Evolutionary conservation across 331 rosid genomes (phyloP), one percentile per base, ranked within the genome.

Genomic region (Quercus lobata): DNA sequence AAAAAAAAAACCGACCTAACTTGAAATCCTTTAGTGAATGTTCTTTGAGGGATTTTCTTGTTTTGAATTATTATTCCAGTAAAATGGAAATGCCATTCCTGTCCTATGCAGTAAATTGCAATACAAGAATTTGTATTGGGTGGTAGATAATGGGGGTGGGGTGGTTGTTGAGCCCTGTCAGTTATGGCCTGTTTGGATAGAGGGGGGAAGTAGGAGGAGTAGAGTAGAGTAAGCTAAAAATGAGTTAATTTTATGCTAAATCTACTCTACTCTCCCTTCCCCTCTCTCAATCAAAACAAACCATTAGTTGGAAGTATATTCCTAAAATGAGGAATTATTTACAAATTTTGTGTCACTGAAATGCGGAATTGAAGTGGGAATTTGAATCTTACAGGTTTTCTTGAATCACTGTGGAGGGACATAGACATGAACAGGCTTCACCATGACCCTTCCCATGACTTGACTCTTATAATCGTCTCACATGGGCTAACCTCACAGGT

Each of bases 351-450:
- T 60, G 34, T 7, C 71, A 17, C 2, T 66, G 16, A 18, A 66
- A 34, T 34, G 71, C 1, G 32, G 19, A 17, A 66, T 18, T 66
- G 77, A 71, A 34, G 75, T 62, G 32, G 46, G 29, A 35, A 44
- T 56, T 82, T 18, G 56, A 63, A 19, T 73, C 35, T 80, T 80
- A 77, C 92, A 94, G 98, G 93, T 84, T 94, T 94, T 69, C 93
- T 94, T 11, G 98, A 94, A 86, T 94, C 97, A 14, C 60, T 94
- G 27, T 94, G 98, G 98, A 92, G 98, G 87, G 98, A 94, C 80
- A 81, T 94, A 58, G 98, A 94, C 82, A 83, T 87, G 94, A 91
- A 92, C 62, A 88, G 98, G 86, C 90, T 88, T 69, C 88, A 87
- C 76, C 93, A 79, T 7, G 80, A 91, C 71, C 92, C 89, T 80